phyloP scores from a whole-genome alignment of 345 rosid genomes.

The Corchorus olitorius region DNA sequence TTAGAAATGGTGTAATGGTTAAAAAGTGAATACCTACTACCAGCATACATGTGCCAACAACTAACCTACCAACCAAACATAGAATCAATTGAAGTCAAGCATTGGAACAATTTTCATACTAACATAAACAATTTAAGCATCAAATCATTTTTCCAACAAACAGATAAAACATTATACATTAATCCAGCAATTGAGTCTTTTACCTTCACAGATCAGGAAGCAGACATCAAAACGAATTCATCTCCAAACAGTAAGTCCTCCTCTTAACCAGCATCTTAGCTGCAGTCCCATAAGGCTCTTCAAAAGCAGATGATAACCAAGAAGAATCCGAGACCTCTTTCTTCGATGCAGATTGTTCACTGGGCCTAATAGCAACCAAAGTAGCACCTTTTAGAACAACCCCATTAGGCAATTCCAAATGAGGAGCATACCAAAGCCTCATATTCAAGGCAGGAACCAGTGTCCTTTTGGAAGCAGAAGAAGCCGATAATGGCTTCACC shows the following conservation, averaged over 20 bases:
- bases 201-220: slow-evolving; percentile 31
- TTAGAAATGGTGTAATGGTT: neutral
- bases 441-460: slow-evolving; percentile 89
- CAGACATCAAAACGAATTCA: slow-evolving; percentile 82
- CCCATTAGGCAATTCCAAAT: slow-evolving; percentile 80
- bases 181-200: neutral
- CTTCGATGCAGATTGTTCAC: slow-evolving; percentile 58
- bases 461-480: slow-evolving; percentile 93
- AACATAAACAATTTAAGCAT: slow-evolving; percentile 9
- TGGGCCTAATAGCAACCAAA: slow-evolving; percentile 90
- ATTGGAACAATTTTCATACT: neutral
- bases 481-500: slow-evolving; percentile 87
- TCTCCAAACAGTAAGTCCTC: slow-evolving; percentile 93
- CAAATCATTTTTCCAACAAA: neutral
- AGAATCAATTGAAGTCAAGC: neutral
- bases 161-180: neutral
- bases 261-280: slow-evolving; percentile 90
- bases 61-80: neutral
- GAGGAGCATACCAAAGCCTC: slow-evolving; percentile 97
- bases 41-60: neutral
- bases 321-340: slow-evolving; percentile 69
- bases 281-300: slow-evolving; percentile 84
- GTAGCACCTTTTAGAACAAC: slow-evolving; percentile 86
- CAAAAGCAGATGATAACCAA: slow-evolving; percentile 83
- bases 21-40: neutral